Base-by-base conservation (phyloP, 192 early-diverging fungal genomes). In the Jimgerdemannia lactiflua region DNA sequence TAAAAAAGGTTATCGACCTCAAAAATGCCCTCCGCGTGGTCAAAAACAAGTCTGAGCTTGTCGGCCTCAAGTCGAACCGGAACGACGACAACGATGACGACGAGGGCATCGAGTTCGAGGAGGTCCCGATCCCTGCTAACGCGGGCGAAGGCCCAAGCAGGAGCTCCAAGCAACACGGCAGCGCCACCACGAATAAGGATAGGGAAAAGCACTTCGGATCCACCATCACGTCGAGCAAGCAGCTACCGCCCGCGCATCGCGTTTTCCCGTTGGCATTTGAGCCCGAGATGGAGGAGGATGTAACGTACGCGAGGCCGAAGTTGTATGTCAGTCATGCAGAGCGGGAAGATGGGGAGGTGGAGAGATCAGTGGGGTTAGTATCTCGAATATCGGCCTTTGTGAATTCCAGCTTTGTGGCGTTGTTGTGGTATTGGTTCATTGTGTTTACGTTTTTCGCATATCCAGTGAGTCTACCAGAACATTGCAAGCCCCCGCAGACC, bases 61-160 rank as follows among this genome's bases (percentile, higher is more conserved):
- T 88, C 9, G 84, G 84, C 65, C 76, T 88, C 63, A 78, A 85
- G 49, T 59, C 44, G 42, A 43, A 20, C 42, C 19, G 6, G 4
- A 14, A 76, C 65, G 77, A 76, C 8, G 42, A 77, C 39, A 74
- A 78, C 10, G 81, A 79, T 3, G 73, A 82, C 9, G 86, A 85
- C 4, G 84, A 84, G 9, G 72, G 78, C 49, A 77, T 81, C 8
- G 84, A 87, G n/a, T 80, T 82, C 71, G 78, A 77, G 65, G 79
- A 87, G n/a, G 82, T 83, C 0, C 18, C 54, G 0, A 78, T 82
- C 8, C 49, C 49, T 59, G 14, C 14, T 66, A 77, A 82, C 71
- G 77, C 82, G 11, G 69, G 85, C 18, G 74, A 76, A 6, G 42
- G 75, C 3, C 43, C 75, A 3, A 68, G 39, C 4, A 20, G n/a